Evolutionary conservation across 768 basidiomycete species (phyloP).

Genomic region (Trametes elegans): DNA sequence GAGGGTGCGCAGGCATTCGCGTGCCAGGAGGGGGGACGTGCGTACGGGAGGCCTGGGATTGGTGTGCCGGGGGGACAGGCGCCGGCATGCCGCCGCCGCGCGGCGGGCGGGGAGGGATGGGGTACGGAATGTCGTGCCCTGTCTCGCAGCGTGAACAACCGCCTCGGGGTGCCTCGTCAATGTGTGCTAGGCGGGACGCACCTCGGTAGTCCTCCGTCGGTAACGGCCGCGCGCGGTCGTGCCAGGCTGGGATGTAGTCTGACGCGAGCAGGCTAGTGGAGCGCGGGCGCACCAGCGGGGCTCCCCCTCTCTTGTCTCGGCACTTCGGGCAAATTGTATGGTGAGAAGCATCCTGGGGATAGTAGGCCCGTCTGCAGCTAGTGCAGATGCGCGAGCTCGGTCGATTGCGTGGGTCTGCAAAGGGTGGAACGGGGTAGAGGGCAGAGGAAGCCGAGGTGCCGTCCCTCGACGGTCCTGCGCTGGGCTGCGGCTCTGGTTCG

Average conservation of each 20-base stretch:
- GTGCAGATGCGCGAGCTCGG: neutral
- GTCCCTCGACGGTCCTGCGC: too few relatives aligned
- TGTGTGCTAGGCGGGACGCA: too few relatives aligned
- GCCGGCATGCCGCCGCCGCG: neutral
- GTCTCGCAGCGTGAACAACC: too few relatives aligned
- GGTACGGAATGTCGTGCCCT: too few relatives aligned
- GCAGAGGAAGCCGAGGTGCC: too few relatives aligned
- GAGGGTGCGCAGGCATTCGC: neutral
- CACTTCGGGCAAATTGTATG: neutral
- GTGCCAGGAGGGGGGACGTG: too few relatives aligned
- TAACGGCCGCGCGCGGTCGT: neutral
- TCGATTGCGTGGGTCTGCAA: neutral
- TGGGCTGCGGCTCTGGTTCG: conserved; percentile 9
- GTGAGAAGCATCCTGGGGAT: neutral
- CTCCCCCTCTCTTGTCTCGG: neutral
- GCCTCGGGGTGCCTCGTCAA: too few relatives aligned
- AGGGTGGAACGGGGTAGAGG: conserved; percentile 3
- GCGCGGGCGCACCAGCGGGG: neutral
- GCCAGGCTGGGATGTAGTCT: conserved; percentile 9
- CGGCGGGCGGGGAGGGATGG: neutral
- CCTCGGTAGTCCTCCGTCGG: neutral
- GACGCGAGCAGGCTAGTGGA: neutral
- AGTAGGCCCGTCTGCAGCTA: neutral
- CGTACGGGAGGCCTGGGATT: too few relatives aligned
- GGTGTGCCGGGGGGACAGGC: neutral